Evolutionary conservation across 2,329 filamentous ascomycete species (phyloP).

Genomic region (Phoma sp.): DNA sequence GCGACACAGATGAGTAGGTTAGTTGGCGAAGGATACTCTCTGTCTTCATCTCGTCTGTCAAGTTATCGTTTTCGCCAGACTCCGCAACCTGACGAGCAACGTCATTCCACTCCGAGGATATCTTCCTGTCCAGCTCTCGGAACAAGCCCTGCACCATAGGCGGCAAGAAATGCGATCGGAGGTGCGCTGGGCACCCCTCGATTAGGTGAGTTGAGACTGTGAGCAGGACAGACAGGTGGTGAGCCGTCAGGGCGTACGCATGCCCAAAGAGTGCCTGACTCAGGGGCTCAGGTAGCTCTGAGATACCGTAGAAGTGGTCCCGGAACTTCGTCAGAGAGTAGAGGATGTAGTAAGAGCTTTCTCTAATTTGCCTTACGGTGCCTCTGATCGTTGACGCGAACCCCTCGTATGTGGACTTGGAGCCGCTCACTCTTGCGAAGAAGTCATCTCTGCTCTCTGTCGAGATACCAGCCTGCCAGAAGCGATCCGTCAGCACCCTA

Average conservation of each 20-base stretch:
- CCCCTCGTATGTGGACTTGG: conserved; percentile 87
- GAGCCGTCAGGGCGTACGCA: conserved; percentile 81
- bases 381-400: conserved; percentile 92
- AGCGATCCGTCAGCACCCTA: conserved; percentile 87
- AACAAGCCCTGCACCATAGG: conserved; percentile 84
- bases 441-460: conserved; percentile 96
- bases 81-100: conserved; percentile 64
- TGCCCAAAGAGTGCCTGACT: conserved; percentile 85
- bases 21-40: conserved; percentile 94
- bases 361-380: conserved; percentile 84
- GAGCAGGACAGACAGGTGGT: conserved; percentile 92
- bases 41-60: conserved; percentile 97
- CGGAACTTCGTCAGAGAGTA: conserved; percentile 91
- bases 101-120: conserved; percentile 83
- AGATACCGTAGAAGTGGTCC: conserved; percentile 87
- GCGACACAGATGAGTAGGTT: conserved; percentile 88
- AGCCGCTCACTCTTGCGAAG: conserved; percentile 87
- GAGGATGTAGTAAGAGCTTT: conserved; percentile 91
- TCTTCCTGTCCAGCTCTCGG: conserved; percentile 83
- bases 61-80: conserved; percentile 71
- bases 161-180: conserved; percentile 80
- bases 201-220: conserved; percentile 88
- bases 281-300: conserved; percentile 80
- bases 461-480: conserved; percentile 98
- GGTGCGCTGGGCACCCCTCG: conserved; percentile 84